These are phyloP conservation scores for Naematelia aurantialba DNA, from an alignment of 768 basidiomycete species.

Conservation along the genomic window DNA sequence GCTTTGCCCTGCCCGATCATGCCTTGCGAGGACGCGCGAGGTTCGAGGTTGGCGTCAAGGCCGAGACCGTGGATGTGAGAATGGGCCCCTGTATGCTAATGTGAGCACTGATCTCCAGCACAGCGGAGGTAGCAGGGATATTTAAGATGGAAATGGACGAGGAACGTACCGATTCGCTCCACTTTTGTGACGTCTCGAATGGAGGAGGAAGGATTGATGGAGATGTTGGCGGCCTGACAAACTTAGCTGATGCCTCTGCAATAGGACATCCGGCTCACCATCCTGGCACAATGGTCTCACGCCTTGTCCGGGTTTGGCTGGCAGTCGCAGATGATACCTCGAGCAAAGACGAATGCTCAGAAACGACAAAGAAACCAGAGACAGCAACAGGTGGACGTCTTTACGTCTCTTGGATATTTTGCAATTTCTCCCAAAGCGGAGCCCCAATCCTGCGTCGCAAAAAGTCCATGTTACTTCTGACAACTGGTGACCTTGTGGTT, in stretches of 20 bases:
- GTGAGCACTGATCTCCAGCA: neutral
- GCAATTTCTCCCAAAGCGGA: neutral
- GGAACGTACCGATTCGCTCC: conserved; percentile 50
- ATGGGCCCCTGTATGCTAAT: conserved; percentile 48
- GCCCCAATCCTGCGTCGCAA: neutral
- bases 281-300: too few relatives aligned
- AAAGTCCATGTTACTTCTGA: neutral
- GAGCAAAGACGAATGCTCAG: too few relatives aligned
- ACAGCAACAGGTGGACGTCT: neutral
- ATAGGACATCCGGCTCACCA: conserved; percentile 2
- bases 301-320: too few relatives aligned
- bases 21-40: conserved; percentile 76
- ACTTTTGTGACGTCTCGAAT: conserved; percentile 50
- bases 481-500: neutral
- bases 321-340: too few relatives aligned
- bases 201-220: conserved; percentile 34
- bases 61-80: conserved; percentile 93
- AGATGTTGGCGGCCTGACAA: conserved; percentile 50
- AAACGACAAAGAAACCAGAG: neutral
- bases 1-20: conserved; percentile 98
- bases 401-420: conserved; percentile 3
- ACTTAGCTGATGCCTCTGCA: too few relatives aligned
- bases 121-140: conserved; percentile 13
- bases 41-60: conserved; percentile 81
- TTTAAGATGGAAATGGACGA: neutral